phyloP scores from a whole-genome alignment of 306 rosid genomes.

The cucumber (Cucumis sativus) region Cucumber_9930_V3 NC_026655.2:185001-185500 shows the following conservation, averaged over 20 bases:
- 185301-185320: slow-evolving; percentile 36
- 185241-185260: slow-evolving; percentile 52
- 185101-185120: slow-evolving; percentile 46
- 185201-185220: background rate
- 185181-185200: too few species aligned
- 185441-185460: slow-evolving; percentile 79
- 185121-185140: slow-evolving; percentile 26
- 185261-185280: slow-evolving; percentile 61
- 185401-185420: slow-evolving; percentile 84
- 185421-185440: slow-evolving; percentile 71
- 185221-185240: slow-evolving; percentile 46
- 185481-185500: slow-evolving; percentile 57
- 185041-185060: slow-evolving; percentile 73
- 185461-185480: slow-evolving; percentile 85
- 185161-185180: background rate
- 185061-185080: slow-evolving; percentile 59
- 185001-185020: slow-evolving; percentile 68
- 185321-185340: slow-evolving; percentile 67
- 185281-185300: slow-evolving; percentile 35
- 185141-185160: too few species aligned
- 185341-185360: slow-evolving; percentile 52
- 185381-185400: slow-evolving; percentile 52
- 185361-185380: slow-evolving; percentile 87
- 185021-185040: slow-evolving; percentile 42
- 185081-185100: slow-evolving; percentile 46